Base-by-base conservation (phyloP, 2,329 filamentous ascomycete species). In the Ambrosiella cleistominuta region DNA sequence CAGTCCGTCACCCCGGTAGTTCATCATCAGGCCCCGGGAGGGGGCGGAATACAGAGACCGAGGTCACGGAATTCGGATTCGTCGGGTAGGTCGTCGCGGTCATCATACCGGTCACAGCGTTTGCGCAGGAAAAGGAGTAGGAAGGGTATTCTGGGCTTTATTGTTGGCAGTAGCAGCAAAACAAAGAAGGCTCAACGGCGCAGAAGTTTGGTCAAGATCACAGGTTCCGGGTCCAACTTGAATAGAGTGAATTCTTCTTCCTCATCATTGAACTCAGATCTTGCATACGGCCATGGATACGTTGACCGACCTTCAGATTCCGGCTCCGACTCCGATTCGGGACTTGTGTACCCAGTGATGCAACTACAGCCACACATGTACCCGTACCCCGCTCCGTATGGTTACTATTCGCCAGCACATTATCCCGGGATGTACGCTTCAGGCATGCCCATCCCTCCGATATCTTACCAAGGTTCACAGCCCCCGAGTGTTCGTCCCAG, bases 201-300 rank as follows among this genome's bases (percentile, higher is more conserved):
- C 56, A 66, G 67, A 44, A 63, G 62, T 36, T 51, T 51, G 54
- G 59, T 40, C 67, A 68, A 45, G 70, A 70, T 62, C 69, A 70
- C 56, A 69, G 68, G 27, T 27, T 27, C 58, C 74, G 72, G 62
- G 73, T 71, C 40, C n/a, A 62, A 73, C 73, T 44, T 75, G 79
- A 76, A 74, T 59, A 76, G 81, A 63, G 73, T 71, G 38, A 84
- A 82, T 64, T 82, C 78, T 1, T 86, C 82, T 1, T 83, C 80
- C 1, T 85, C 81, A 0, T 84, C 81, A 0, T 73, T 85, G 57
- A 81, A 85, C 67, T 79, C 77, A 17, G 83, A 87, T 65, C 70
- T 86, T 61, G 82, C 82, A 8, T 86, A 85, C 65, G 82, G 83
- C 8, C 74, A 71, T 57, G 82, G 80, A 13, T 83, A 76, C 62